Conservation (phyloP, 805 yeast genomes). For the Maudiozyma turicensis region DNA sequence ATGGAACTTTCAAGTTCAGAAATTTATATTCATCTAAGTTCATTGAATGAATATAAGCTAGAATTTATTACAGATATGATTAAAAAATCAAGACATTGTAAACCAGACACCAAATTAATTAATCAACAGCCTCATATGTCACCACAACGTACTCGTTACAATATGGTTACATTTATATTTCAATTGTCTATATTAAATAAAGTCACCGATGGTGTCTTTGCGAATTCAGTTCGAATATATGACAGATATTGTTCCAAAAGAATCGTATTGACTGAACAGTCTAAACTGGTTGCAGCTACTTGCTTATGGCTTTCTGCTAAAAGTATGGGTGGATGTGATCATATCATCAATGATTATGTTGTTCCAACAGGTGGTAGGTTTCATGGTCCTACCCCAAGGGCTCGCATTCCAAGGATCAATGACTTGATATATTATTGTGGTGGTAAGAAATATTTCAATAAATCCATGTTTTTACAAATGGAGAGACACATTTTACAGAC, state of each 20-base stretch:
- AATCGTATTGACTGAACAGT: slow-evolving; percentile 73
- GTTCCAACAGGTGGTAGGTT: slow-evolving; percentile 50
- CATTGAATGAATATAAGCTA: slow-evolving; percentile 40
- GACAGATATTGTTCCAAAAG: slow-evolving; percentile 88
- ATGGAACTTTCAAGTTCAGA: slow-evolving; percentile 41
- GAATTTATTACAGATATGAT: slow-evolving; percentile 37
- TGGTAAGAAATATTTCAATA: slow-evolving; percentile 43
- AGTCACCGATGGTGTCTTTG: slow-evolving; percentile 56
- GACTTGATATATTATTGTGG: slow-evolving; percentile 70
- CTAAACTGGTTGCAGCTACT: slow-evolving; percentile 83
- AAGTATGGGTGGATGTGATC: slow-evolving; percentile 62
- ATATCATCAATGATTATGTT: slow-evolving; percentile 42
- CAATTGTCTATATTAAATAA: slow-evolving; percentile 58
- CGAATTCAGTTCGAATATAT: slow-evolving; percentile 62
- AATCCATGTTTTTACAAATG: slow-evolving; percentile 59
- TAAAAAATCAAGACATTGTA: slow-evolving; percentile 30
- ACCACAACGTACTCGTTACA: slow-evolving; percentile 55
- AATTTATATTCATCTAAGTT: slow-evolving; percentile 35
- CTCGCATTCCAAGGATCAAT: slow-evolving; percentile 59
- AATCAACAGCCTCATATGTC: slow-evolving; percentile 82
- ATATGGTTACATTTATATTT: slow-evolving; percentile 67
- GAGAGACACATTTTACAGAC: slow-evolving; percentile 64
- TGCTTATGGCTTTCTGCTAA: slow-evolving; percentile 91
- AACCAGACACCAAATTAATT: slow-evolving; percentile 55
- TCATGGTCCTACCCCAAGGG: slow-evolving; percentile 62